Evolutionary conservation across 306 rosid species (phyloP).

Genomic region (Medicago truncatula): MtrunA17r5.0-ANR NC_053048.1:51382501-51383000

Average conservation of each 20-base stretch:
- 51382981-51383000: no score
- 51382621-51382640: slow-evolving; percentile 89
- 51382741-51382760: neutral
- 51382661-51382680: slow-evolving; percentile 14
- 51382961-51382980: no score
- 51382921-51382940: no score
- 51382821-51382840: no score
- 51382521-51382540: slow-evolving; percentile 75
- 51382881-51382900: no score
- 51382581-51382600: slow-evolving; percentile 82
- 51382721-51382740: slow-evolving; percentile 17
- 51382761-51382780: no score
- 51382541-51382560: slow-evolving; percentile 95
- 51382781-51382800: no score
- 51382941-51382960: no score
- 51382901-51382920: no score
- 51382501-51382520: slow-evolving; percentile 84
- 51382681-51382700: slow-evolving; percentile 6
- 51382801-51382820: no score
- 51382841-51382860: no score
- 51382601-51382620: slow-evolving; percentile 71
- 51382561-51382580: slow-evolving; percentile 82
- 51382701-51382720: slow-evolving; percentile 6
- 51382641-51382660: slow-evolving; percentile 37
- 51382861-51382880: no score